Evolutionary conservation across 2,329 filamentous ascomycete genomes (phyloP), one percentile per base, ranked within the genome.

Genomic region (Sclerotinia nivalis): DNA sequence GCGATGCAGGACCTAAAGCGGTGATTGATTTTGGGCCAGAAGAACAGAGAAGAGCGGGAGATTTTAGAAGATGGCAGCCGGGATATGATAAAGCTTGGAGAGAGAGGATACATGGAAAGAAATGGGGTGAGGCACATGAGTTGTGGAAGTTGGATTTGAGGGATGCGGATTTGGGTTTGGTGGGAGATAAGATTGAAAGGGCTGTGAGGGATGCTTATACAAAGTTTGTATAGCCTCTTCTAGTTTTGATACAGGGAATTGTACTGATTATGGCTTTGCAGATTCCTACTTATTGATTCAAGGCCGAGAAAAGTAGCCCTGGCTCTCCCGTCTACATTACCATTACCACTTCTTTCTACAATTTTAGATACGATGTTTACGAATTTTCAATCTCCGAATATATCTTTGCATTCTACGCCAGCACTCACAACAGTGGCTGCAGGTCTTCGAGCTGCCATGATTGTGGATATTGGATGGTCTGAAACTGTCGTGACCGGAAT

Each of bases 401-500:
- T 98, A 73, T 94, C 93, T 2, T 84, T 99, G 55, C 83, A 97
- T 76, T 93, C 93, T 1, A 87, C 88, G 0, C 88, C 95, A 0
- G 86, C 93, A 28, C 90, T 96, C 80, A 84, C 89, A 1, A 84
- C 91, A 9, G 87, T 94, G 4, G 91, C 91, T 10, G 93, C 94
- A 8, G 96, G 96, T 0, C 83, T 97, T 54, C 89, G 96, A 20
- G 93, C 92, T n/a, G 93, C 91, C 0, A 80, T 99, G 55, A 88
- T 98, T 0, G 84, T 99, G 50, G 93, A 99, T 77, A 85, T 99
- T 71, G 96, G 95, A 56, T 99, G 96, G 96, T 86, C 89, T 55
- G 96, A 98, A 80, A 97, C 94, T 0, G 86, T 90, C 0, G 87
- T 96, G 31, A 97, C 93, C 0, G 91, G 90, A 8, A 85, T 98